phyloP scores from a whole-genome alignment of 2,329 filamentous ascomycete genomes.

The Colletotrichum musae region DNA sequence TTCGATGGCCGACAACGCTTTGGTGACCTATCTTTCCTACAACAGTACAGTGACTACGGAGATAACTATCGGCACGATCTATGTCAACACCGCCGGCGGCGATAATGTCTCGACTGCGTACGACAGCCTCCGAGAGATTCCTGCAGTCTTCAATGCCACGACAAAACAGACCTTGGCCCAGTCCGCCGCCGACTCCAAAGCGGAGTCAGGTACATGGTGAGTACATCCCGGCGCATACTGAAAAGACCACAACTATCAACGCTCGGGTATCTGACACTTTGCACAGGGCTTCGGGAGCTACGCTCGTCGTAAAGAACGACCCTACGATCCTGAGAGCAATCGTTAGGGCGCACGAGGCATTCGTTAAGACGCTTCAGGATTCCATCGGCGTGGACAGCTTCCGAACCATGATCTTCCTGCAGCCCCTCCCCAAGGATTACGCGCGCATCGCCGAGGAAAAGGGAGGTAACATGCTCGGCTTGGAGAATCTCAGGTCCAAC shows the following conservation, averaged over 20 bases:
- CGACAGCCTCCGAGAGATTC: not conserved
- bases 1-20: constrained; percentile 3
- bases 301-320: constrained; percentile 22
- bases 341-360: constrained; percentile 44
- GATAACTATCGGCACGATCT: constrained; percentile 36
- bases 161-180: constrained; percentile 4
- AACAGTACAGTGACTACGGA: constrained; percentile 18
- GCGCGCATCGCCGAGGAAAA: constrained; percentile 48
- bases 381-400: constrained; percentile 34
- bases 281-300: constrained; percentile 45
- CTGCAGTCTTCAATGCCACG: not conserved
- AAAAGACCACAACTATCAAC: not conserved
- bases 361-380: constrained; percentile 36
- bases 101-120: not conserved
- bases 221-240: not conserved
- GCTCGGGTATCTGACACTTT: constrained; percentile 37
- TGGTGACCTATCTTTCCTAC: constrained; percentile 10
- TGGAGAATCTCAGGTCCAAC: constrained; percentile 43
- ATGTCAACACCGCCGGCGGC: constrained; percentile 42
- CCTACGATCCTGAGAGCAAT: constrained; percentile 46
- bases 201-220: not conserved
- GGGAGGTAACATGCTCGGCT: constrained; percentile 58
- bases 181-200: not conserved
- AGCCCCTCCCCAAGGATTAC: constrained; percentile 54
- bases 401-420: constrained; percentile 49